Conservation (phyloP, 2,329 filamentous ascomycete genomes). For the Aspergillus hortae region DNA sequence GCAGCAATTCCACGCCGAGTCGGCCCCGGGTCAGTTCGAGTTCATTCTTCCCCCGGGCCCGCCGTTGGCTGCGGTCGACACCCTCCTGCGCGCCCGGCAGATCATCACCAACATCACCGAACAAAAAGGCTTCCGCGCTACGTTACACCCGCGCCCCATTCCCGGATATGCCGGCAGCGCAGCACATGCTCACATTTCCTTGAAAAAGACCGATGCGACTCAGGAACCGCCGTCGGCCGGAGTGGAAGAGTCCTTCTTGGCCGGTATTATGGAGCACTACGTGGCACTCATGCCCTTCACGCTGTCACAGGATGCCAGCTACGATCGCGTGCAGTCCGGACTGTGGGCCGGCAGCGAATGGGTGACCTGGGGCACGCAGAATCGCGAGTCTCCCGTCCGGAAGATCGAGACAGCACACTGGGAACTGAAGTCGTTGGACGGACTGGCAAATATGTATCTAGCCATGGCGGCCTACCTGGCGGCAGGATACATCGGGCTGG, state of each 20-base stretch:
- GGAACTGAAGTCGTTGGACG: constrained; percentile 77
- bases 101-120: constrained; percentile 64
- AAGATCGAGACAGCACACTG: constrained; percentile 66
- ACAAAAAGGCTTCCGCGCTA: constrained; percentile 61
- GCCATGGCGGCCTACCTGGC: constrained; percentile 60
- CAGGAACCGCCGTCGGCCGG: too few relatives aligned
- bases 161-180: constrained; percentile 57
- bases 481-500: constrained; percentile 57
- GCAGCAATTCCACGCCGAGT: constrained; percentile 73
- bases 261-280: constrained; percentile 65
- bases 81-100: constrained; percentile 64
- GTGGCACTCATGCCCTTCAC: constrained; percentile 66
- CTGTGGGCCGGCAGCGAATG: constrained; percentile 74
- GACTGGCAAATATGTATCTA: constrained; percentile 74
- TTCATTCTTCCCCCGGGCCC: constrained; percentile 63
- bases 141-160: constrained; percentile 68
- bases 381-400: constrained; percentile 70
- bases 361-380: constrained; percentile 78
- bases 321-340: constrained; percentile 65
- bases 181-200: constrained; percentile 61
- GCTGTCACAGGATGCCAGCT: constrained; percentile 63
- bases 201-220: constrained; percentile 50
- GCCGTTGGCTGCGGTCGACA: constrained; percentile 67
- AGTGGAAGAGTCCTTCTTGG: constrained; percentile 57
- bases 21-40: constrained; percentile 71